Conservation (phyloP, 1,284 basidiomycete genomes). For the Fomitopsis betulina region DNA sequence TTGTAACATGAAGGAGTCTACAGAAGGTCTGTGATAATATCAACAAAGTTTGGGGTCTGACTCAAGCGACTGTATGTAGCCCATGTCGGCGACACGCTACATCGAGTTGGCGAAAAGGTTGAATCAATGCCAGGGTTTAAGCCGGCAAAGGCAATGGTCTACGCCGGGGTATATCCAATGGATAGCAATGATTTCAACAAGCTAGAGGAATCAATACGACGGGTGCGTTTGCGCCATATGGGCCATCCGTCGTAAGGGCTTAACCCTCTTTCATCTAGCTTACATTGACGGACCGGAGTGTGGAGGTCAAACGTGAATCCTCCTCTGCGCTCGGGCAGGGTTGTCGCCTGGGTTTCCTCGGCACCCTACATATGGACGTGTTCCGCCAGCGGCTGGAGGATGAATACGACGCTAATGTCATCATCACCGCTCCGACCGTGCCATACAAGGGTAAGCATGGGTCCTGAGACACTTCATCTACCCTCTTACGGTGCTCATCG, state of each 20-base stretch:
- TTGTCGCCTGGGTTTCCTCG: constrained; percentile 91
- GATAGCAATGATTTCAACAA: constrained; percentile 90
- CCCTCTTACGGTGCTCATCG: constrained; percentile 1
- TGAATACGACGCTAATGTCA: constrained; percentile 89
- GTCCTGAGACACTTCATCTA: constrained; percentile 10
- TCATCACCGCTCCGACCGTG: constrained; percentile 91
- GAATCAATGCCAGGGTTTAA: constrained; percentile 91
- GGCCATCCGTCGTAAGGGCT: constrained; percentile 5
- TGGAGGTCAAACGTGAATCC: constrained; percentile 90
- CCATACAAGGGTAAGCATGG: constrained; percentile 74
- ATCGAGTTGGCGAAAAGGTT: constrained; percentile 71
- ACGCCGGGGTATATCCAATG: constrained; percentile 92
- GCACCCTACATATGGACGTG: constrained; percentile 96
- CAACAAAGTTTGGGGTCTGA: neutral
- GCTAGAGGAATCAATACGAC: constrained; percentile 92
- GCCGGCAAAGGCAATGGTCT: constrained; percentile 95
- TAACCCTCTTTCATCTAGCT: constrained; percentile 42
- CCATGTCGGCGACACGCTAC: constrained; percentile 91
- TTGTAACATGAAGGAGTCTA: constrained; percentile 97
- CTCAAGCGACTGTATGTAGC: constrained; percentile 42
- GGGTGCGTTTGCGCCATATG: constrained; percentile 46
- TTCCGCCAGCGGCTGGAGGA: constrained; percentile 96
- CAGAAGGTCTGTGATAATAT: constrained; percentile 66
- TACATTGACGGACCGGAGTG: constrained; percentile 84
- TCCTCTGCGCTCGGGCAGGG: constrained; percentile 96